These are phyloP conservation scores for Amniculicola lignicola DNA, from an alignment of 495 filamentous ascomycete species.

Conservation along the genomic window DNA sequence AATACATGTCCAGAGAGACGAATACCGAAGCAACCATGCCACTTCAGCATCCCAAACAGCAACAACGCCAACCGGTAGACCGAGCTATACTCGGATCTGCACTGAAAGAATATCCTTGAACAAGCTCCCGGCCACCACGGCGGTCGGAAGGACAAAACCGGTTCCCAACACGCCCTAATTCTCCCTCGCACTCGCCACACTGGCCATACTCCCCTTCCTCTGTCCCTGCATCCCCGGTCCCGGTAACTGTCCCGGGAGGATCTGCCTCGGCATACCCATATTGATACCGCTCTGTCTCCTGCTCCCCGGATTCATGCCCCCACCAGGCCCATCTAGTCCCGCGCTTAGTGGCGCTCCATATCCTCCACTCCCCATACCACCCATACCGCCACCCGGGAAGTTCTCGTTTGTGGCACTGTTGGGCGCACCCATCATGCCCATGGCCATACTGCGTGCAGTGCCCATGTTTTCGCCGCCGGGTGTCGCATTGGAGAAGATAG, in stretches of 20 bases:
- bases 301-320: constrained; percentile 18
- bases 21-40: too few species aligned
- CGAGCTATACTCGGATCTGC: too few species aligned
- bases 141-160: too few species aligned
- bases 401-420: constrained; percentile 26
- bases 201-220: constrained; percentile 31
- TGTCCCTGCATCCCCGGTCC: constrained; percentile 30
- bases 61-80: too few species aligned
- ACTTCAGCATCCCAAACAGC: too few species aligned
- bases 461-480: constrained; percentile 15
- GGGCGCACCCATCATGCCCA: constrained; percentile 30
- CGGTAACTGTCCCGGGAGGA: constrained; percentile 30
- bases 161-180: too few species aligned
- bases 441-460: constrained; percentile 4
- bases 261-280: constrained; percentile 27
- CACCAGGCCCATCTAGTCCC: constrained; percentile 18
- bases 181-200: constrained; percentile 32
- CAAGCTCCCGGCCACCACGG: too few species aligned
- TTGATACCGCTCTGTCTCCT: constrained; percentile 29
- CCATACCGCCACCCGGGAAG: constrained; percentile 18
- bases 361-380: constrained; percentile 18
- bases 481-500: constrained; percentile 30
- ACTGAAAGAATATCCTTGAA: too few species aligned
- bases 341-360: constrained; percentile 28
- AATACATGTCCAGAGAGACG: too few species aligned